These are phyloP conservation scores for Boechera stricta DNA, from an alignment of 345 rosid species.

Conservation along the genomic window DNA sequence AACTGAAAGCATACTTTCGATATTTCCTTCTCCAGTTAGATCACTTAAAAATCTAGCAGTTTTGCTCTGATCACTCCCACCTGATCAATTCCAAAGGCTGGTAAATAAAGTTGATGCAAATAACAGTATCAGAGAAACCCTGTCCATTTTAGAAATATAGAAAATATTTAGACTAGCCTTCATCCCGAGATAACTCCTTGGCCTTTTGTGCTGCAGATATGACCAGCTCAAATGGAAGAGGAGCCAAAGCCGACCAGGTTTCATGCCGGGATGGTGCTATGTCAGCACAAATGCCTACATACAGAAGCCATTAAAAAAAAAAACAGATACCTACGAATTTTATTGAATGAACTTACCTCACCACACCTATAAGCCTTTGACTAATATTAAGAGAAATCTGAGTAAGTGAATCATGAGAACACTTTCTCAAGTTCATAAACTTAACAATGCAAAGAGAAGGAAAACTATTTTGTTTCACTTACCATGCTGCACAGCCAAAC, in stretches of 20 bases:
- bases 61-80: conserved; percentile 61
- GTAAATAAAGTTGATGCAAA: conserved; percentile 8
- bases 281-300: conserved; percentile 78
- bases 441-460: background rate
- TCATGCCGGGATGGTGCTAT: conserved; percentile 83
- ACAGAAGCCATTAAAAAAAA: conserved; percentile 25
- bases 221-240: conserved; percentile 97
- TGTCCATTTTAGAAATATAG: background rate
- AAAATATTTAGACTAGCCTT: conserved; percentile 56
- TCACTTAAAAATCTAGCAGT: conserved; percentile 67
- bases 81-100: conserved; percentile 44
- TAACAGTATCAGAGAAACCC: background rate
- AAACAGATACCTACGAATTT: conserved; percentile 20
- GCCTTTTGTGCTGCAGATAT: conserved; percentile 97
- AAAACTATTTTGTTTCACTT: conserved; percentile 20
- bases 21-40: conserved; percentile 95
- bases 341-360: background rate
- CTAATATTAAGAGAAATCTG: conserved; percentile 2
- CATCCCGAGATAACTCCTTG: conserved; percentile 67
- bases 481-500: conserved; percentile 89
- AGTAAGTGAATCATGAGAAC: conserved; percentile 10
- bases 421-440: background rate
- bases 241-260: conserved; percentile 94
- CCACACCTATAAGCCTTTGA: background rate
- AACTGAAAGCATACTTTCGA: conserved; percentile 97